Conservation (phyloP, 768 basidiomycete genomes). For the Pleurotus citrinopileatus region DNA sequence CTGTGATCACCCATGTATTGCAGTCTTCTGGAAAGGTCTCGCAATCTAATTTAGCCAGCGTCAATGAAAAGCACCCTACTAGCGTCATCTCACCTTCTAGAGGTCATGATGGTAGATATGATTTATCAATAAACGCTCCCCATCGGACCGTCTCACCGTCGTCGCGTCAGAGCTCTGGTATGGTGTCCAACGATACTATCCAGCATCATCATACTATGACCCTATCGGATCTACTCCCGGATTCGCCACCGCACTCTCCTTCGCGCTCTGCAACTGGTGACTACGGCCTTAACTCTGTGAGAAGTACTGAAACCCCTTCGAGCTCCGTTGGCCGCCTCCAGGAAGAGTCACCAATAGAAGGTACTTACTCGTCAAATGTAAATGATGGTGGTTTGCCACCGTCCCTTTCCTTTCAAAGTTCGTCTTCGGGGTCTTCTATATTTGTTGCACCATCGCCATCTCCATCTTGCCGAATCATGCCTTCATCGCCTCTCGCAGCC, state of each 20-base stretch:
- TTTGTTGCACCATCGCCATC: conserved; percentile 3
- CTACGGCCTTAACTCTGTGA: no score
- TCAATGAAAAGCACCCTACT: conserved; percentile 12
- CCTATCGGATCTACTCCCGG: not conserved
- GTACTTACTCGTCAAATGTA: no score
- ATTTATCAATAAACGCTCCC: not conserved
- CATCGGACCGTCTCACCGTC: not conserved
- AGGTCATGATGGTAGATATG: not conserved
- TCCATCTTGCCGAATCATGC: conserved; percentile 4
- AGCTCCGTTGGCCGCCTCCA: no score
- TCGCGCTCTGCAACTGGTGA: no score
- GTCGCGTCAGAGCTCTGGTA: not conserved
- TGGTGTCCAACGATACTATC: not conserved
- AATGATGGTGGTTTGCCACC: no score
- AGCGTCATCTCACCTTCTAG: not conserved
- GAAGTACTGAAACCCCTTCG: no score
- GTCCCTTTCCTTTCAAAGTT: not conserved
- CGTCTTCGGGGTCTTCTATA: conserved; percentile 5
- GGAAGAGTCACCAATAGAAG: no score
- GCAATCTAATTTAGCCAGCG: not conserved
- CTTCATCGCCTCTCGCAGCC: not conserved
- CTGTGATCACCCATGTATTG: conserved; percentile 83
- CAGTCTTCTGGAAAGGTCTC: conserved; percentile 39
- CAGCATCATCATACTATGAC: not conserved
- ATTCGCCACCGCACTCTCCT: no score